Evolutionary conservation across 169 alveolate genomes (phyloP), one percentile per base, ranked within the genome.

Genomic region (Miamiensis avidus): DNA sequence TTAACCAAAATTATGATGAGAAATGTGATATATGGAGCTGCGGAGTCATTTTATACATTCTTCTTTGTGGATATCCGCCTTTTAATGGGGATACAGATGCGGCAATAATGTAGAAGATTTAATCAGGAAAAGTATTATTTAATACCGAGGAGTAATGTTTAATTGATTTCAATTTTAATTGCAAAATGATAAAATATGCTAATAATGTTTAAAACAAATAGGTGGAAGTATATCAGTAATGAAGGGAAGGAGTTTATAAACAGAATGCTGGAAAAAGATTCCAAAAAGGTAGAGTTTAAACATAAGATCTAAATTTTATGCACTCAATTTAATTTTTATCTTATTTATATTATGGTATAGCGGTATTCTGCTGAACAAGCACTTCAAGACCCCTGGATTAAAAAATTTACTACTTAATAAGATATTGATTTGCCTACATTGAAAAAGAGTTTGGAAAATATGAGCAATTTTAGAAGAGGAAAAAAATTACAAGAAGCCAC

Each of bases 361-460:
- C 82, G 99, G 74, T 79, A 93, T 26, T 93, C 98, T 76, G 99
- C 99, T 6, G 94, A 94, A 81, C 97, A 96, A 84, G 99, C 99
- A 15, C 92, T 97, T 81, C 87, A 92, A 73, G 98, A 98, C 87
- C 95, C 95, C 25, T 98, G 99, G 99, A 94, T 98, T 49, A 87
- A 88, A 73, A 95, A 92, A 81, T 91, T 89, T 87, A 91, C 93
- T 25, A 89, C 91, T 95, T 88, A 84, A 77, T 89, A 81, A 87
- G 95, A 84, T 31, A 85, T 88, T 93, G 90, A 86, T 91, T 85
- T 85, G 82, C 96, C 85, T 34, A 91, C 94, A 30, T 90, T 95
- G 65, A 91, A 88, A 1, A 95, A 93, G 32, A 97, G 97, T 20
- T 87, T 96, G 27, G 88, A 94, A 33, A 97, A 95, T 89, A 93